Evolutionary conservation across 352 stramenopile species (phyloP).

Genomic region (Phytophthora syringae): DNA sequence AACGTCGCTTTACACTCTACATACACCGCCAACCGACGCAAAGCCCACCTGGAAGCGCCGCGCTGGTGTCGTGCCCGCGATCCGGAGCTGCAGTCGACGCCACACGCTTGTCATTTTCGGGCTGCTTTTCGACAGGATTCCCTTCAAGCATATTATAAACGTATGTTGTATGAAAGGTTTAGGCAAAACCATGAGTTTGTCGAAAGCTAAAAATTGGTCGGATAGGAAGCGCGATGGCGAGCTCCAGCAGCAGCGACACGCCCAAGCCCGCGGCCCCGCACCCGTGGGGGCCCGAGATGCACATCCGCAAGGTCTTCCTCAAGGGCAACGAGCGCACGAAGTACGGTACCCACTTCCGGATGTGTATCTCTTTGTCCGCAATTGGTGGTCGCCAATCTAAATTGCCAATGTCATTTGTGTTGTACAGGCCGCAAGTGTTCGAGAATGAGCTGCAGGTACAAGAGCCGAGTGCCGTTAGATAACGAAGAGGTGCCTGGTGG

Average conservation of each 20-base stretch:
- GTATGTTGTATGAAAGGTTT: background rate
- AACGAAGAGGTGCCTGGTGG: too few species aligned
- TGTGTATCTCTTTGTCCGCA: background rate
- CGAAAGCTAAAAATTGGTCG: background rate
- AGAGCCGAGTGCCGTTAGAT: too few species aligned
- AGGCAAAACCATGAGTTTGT: background rate
- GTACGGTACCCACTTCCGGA: constrained; percentile 41
- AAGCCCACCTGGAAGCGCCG: constrained; percentile 76
- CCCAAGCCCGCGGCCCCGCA: constrained; percentile 43
- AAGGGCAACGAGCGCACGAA: constrained; percentile 90
- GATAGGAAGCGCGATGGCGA: constrained; percentile 26
- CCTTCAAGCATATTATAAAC: too few species aligned
- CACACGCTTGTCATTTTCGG: too few species aligned
- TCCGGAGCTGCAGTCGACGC: constrained; percentile 79
- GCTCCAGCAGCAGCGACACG: constrained; percentile 22
- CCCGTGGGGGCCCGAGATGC: constrained; percentile 81
- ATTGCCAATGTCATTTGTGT: constrained; percentile 2
- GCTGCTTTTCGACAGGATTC: too few species aligned
- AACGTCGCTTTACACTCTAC: background rate
- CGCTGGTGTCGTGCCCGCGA: constrained; percentile 78
- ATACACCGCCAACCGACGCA: background rate
- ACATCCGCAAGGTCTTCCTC: constrained; percentile 87
- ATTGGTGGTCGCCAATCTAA: constrained; percentile 7
- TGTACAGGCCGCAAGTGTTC: constrained; percentile 79
- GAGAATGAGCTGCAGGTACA: constrained; percentile 85